Evolutionary conservation across 163 green algal genomes (phyloP).

Genomic region (Trebouxiophyceae sp.): DNA sequence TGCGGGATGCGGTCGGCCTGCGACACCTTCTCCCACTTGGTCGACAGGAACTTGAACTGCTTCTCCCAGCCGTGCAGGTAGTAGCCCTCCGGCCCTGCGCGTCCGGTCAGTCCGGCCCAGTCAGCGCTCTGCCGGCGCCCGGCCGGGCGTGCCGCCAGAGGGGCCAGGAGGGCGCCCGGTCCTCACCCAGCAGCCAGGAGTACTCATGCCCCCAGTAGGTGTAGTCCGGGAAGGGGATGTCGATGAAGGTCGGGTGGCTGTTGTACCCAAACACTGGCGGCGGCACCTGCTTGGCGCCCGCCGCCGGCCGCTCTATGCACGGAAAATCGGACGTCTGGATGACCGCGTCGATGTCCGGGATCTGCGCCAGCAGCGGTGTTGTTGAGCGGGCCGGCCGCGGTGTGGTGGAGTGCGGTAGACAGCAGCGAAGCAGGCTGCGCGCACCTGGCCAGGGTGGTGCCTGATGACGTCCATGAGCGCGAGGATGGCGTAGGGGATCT

Average conservation of each 20-base stretch:
- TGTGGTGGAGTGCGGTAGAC: no score
- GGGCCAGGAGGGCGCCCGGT: no score
- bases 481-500: constrained; percentile 34
- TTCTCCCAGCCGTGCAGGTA: constrained; percentile 29
- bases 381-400: no score
- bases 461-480: constrained; percentile 32
- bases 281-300: not conserved
- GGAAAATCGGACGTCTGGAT: constrained; percentile 35
- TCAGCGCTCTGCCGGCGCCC: no score
- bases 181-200: constrained; percentile 16
- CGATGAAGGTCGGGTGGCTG: constrained; percentile 13
- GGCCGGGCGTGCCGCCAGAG: no score
- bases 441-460: constrained; percentile 30
- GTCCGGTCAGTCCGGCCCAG: not conserved
- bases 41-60: constrained; percentile 24
- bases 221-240: constrained; percentile 41
- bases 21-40: constrained; percentile 17
- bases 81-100: constrained; percentile 20
- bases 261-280: constrained; percentile 32
- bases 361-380: constrained; percentile 17
- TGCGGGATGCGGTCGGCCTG: constrained; percentile 16
- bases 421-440: no score
- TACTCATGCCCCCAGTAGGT: constrained; percentile 40
- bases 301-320: constrained; percentile 16
- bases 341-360: constrained; percentile 37